Evolutionary conservation across 257 asterid species (phyloP).

Genomic region (Lantana camara): DNA sequence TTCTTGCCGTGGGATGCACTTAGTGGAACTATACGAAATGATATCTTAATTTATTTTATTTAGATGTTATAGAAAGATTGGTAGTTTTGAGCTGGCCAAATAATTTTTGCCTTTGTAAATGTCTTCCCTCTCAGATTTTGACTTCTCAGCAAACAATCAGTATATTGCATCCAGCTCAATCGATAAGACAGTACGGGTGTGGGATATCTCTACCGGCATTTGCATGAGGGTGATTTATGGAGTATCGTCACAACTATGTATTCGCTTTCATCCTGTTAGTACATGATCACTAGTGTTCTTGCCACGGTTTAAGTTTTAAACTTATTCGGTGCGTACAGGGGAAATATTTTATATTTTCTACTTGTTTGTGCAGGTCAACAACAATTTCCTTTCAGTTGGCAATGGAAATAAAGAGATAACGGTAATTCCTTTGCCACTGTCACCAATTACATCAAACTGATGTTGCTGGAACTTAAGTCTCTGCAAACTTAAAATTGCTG

Average conservation of each 20-base stretch:
- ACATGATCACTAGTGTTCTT: slow-evolving; percentile 15
- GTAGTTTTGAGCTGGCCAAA: slow-evolving; percentile 10
- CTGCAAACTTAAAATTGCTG: slow-evolving; percentile 1
- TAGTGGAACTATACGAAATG: slow-evolving; percentile 4
- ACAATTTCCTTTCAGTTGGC: slow-evolving; percentile 95
- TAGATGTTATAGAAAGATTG: slow-evolving; percentile 7
- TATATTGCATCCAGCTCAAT: slow-evolving; percentile 90
- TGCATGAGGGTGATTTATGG: slow-evolving; percentile 98
- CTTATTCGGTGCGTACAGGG: slow-evolving; percentile 7
- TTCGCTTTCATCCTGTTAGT: slow-evolving; percentile 98
- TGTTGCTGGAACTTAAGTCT: slow-evolving; percentile 8
- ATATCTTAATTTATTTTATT: slow-evolving; percentile 14
- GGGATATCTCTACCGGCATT: slow-evolving; percentile 91
- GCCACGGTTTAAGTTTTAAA: slow-evolving; percentile 9
- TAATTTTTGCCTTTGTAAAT: slow-evolving; percentile 24
- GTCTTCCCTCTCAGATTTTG: slow-evolving; percentile 73
- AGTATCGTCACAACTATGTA: slow-evolving; percentile 80
- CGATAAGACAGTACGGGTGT: slow-evolving; percentile 93
- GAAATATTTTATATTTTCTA: slow-evolving; percentile 19
- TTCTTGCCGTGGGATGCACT: not conserved
- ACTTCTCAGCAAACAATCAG: slow-evolving; percentile 94
- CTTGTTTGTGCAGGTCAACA: slow-evolving; percentile 70
- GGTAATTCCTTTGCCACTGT: slow-evolving; percentile 48
- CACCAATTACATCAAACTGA: slow-evolving; percentile 17
- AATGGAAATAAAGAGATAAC: slow-evolving; percentile 83